Evolutionary conservation across 495 filamentous ascomycete species (phyloP), one percentile per base, ranked within the genome.

Genomic region (Viridothelium virens): DNA sequence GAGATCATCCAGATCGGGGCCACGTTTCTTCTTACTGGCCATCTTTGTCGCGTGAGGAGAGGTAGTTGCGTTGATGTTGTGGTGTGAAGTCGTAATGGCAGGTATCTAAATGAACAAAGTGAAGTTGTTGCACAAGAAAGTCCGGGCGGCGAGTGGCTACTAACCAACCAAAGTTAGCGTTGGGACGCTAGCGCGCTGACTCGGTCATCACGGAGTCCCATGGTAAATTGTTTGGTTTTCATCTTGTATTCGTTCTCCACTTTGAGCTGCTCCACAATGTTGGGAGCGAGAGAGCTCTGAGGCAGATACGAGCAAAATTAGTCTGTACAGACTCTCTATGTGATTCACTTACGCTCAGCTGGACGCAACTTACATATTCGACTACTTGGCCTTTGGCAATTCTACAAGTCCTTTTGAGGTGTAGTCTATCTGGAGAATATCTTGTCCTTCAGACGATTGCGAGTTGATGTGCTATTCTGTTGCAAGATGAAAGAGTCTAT

Each of bases 1-100:
- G 62, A 96, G 80, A 79, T 97, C 91, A 73, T 97, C 89, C 70
- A 96, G 76, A 68, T 90, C 86, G 56, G 92, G 92, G 73, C 89
- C 87, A 75, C 89, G 86, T 80, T 91, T 94, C 78, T 89, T 90
- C 77, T 95, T 59, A 18, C 53, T 96, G 67, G 87, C 89, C 87
- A 94, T 95, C 33, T 38, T 67, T 75, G 70, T 31, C 6, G n/a
- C 37, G 11, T 41, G 18, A 18, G n/a, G 25, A 25, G 50, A 34
- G 36, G 12, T 14, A 25, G 38, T 14, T 9, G 34, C 7, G 36
- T 33, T 25, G 63, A 50, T 18, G 53, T 48, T 11, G 38, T 56
- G 6, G 1, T 62, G 18, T 63, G 39, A 39, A 33, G 59, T 14
- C 3, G 1, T 10, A 7, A 33, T 25, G 38, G 16, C n/a, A 2